Conservation (phyloP, 2,329 filamentous ascomycete genomes). For the Thelonectria rubi region DNA sequence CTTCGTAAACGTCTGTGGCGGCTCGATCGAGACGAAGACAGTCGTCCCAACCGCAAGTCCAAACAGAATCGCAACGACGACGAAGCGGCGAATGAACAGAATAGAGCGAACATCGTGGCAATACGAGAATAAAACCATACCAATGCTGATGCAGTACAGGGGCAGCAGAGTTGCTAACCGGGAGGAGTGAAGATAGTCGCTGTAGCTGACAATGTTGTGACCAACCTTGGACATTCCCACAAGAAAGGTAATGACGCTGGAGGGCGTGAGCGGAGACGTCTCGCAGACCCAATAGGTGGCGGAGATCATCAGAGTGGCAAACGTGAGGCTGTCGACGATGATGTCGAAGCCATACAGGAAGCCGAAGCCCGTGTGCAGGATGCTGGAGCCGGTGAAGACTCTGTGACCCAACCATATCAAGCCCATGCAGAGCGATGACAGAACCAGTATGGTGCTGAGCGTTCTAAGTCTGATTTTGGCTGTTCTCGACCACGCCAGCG, state of each 20-base stretch:
- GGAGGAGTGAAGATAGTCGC: conserved; percentile 57
- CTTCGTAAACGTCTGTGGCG: conserved; percentile 40
- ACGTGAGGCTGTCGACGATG: conserved; percentile 57
- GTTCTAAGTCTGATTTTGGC: conserved; percentile 57
- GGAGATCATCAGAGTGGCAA: conserved; percentile 56
- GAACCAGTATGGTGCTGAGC: conserved; percentile 54
- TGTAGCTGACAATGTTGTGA: conserved; percentile 50
- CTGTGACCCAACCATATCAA: conserved; percentile 49
- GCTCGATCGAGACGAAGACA: conserved; percentile 49
- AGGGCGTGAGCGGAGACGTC: conserved; percentile 54
- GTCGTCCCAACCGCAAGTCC: conserved; percentile 49
- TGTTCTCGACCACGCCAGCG: conserved; percentile 61
- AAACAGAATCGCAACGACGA: conserved; percentile 52
- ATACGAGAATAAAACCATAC: conserved; percentile 56
- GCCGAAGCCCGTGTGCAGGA: conserved; percentile 48
- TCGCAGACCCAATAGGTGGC: conserved; percentile 58
- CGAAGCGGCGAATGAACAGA: conserved; percentile 52
- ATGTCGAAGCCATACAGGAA: conserved; percentile 60
- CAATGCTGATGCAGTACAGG: conserved; percentile 51
- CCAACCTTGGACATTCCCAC: conserved; percentile 51
- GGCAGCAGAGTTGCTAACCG: conserved; percentile 49
- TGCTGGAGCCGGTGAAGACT: conserved; percentile 39
- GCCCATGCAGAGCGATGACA: conserved; percentile 51
- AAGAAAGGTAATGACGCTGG: conserved; percentile 54
- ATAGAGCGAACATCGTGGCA: conserved; percentile 55